Evolutionary conservation across 139 green algal species (phyloP), one percentile per base, ranked within the genome.

Genomic region (Auxenochlorella pyrenoidosa): DNA sequence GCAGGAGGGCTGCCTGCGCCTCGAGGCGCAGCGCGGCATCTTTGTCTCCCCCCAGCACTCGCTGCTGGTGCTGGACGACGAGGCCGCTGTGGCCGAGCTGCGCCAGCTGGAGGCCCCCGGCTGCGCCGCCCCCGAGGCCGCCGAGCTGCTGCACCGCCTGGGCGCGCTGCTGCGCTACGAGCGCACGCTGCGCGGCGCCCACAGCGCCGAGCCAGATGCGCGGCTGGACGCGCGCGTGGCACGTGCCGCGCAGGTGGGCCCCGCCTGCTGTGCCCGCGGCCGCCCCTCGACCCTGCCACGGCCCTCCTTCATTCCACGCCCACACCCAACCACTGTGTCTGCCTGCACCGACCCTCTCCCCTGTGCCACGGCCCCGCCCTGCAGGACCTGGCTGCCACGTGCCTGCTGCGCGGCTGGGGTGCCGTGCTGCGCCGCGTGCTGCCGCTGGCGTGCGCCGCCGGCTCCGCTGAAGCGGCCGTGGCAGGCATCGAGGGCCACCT

Each of bases 11-110:
- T 78, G 75, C 63, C 76, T 79, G 12, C 16, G 19, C 65, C 19
- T 89, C 26, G 85, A 89, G 79, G 79, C 79, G 5, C 78, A 85
- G 78, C 85, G 58, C 5, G 85, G 85, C 66, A 32, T 80, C 47
- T 63, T 89, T 28, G 26, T 85, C 30, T 43, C 36, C 36, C 21
- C 54, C 24, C 85, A 75, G 0, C 36, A 41, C 28, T 41, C 78
- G 1, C 21, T 90, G 3, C 73, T 93, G 68, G 63, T 93, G 34
- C 34, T 93, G 68, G 85, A 89, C 16, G 75, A 84, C n/a, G 80
- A 85, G 5, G 63, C 65, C 3, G 90, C 78, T 3, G 90, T 87
- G 18, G 82, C 70, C 10, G 90, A 93, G 80, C 41, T 93, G 43
- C 79, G 86, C 10, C 66, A 83, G 79, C 83, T 92, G 63, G 89